Evolutionary conservation across 331 rosid genomes (phyloP), one percentile per base, ranked within the genome.

Genomic region (Spiraea crenata): DNA sequence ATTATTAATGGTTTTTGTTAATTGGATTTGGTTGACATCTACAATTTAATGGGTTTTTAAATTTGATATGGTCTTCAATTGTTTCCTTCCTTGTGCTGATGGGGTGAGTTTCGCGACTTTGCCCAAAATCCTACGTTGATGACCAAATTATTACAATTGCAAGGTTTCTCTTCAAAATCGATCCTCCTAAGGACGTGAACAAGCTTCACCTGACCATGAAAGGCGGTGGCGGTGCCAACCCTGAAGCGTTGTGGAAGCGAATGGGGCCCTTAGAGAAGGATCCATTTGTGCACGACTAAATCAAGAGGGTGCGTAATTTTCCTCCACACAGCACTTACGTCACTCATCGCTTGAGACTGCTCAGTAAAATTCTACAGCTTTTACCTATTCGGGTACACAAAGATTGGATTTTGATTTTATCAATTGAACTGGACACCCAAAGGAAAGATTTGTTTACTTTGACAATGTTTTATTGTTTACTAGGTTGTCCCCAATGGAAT

Each of bases 341-440:
- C 63, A 14, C 78, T 41, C 98, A 90, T 70, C 95, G 97, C 16
- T 49, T 85, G 64, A 86, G 85, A 83, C 91, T 93, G 79, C 96
- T 93, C 45, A 84, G 83, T 80, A 93, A 87, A 79, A 80, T 89
- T 78, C 79, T 88, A 82, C 89, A 88, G 72, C 96, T 93, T 57
- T 65, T 90, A 73, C 72, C 92, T 13, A 17, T 83, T 77, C 92
- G 88, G 95, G 98, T 93, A 25, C 20, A 69, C 57, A 65, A 63
- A 41, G 3, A 38, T 34, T 48, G 45, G 41, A 65, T 41, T 49
- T 74, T 8, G 31, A 25, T 25, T 25, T 2, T 2, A n/a, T 62
- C 20, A 60, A 7, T 60, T 15, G 17, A 16, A 9, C 41, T n/a
- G 46, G 67, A 15, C 48, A 62, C 13, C 50, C 49, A n/a, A 16